Evolutionary conservation across 192 early-diverging fungal species (phyloP), one percentile per base, ranked within the genome.

Genomic region (Rhizophagus clarus): DNA sequence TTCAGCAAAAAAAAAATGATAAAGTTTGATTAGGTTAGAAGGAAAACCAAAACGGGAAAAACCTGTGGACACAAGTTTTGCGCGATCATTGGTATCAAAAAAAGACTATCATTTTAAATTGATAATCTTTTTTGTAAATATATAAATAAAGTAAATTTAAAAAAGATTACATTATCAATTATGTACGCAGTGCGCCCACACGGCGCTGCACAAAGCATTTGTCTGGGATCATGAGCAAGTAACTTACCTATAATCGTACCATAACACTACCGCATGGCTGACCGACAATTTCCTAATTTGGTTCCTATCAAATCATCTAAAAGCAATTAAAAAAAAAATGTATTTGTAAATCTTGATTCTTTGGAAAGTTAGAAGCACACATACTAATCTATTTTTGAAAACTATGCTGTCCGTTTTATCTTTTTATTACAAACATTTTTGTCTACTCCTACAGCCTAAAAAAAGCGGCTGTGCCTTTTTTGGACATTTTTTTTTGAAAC

Each of bases 161-260:
- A 64, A 66, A 31, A 26, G 29, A 66, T 66, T 26, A 31, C 28
- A 31, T 14, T 66, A 66, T 31, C 26, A 66, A 66, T 66, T 66
- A 66, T 66, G 64, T 66, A 66, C 64, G 17, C 29, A 66, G 64
- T 66, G 29, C 64, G 64, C 64, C 64, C 64, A 66, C 64, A 66
- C 64, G 64, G 64, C 64, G 64, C 64, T 66, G 64, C 64, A 66
- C 64, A 66, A 66, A 29, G 64, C 20, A 56, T 15, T 56, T 20
- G 51, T 56, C 51, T 56, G n/a, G 14, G 17, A n/a, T 66, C 64
- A 66, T 66, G 64, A 66, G 32, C 64, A 56, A 31, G 64, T 34
- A 31, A 66, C 29, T 66, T 66, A 15, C 5, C 64, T 17, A 66
- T 66, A 66, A 31, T 31, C n/a, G 64, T 26, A 66, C 26, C 24